These are phyloP conservation scores for Juncus effusus DNA, from an alignment of 176 grass and related monocot genomes.

Conservation along the genomic window DNA sequence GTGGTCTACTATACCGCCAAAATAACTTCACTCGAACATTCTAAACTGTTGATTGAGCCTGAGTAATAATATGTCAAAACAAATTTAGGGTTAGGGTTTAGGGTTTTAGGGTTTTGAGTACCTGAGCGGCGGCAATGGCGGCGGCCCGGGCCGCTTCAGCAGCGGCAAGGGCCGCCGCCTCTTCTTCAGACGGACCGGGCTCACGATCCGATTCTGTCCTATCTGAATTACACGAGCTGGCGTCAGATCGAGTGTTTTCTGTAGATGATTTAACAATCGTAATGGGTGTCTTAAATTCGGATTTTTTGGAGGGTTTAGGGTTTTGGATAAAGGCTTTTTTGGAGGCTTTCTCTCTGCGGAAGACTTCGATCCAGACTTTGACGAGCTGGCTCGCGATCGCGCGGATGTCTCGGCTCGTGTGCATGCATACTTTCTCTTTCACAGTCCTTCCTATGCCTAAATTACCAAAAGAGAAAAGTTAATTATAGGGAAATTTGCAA, in stretches of 20 bases:
- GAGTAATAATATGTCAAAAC: background rate
- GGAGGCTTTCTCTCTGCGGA: slow-evolving; percentile 88
- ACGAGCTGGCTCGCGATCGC: slow-evolving; percentile 91
- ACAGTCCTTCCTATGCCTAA: slow-evolving; percentile 85
- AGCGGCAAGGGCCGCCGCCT: slow-evolving; percentile 81
- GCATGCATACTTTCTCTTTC: slow-evolving; percentile 96
- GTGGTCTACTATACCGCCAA: too few species aligned
- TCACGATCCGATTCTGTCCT: slow-evolving; percentile 46
- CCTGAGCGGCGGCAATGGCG: slow-evolving; percentile 87
- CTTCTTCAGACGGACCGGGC: slow-evolving; percentile 64
- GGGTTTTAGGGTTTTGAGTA: background rate
- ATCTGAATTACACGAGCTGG: slow-evolving; percentile 40
- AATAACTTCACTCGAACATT: too few species aligned
- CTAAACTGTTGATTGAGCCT: too few species aligned
- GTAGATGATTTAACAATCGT: slow-evolving; percentile 33
- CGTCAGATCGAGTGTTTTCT: slow-evolving; percentile 42
- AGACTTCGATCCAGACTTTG: slow-evolving; percentile 91
- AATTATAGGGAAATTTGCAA: background rate
- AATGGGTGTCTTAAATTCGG: slow-evolving; percentile 37
- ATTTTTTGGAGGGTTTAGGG: slow-evolving; percentile 54
- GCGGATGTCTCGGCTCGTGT: slow-evolving; percentile 98
- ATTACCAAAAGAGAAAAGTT: slow-evolving; percentile 1
- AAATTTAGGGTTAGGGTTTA: background rate
- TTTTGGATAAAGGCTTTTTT: slow-evolving; percentile 45
- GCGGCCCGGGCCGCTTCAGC: slow-evolving; percentile 83